Percentiles rank a stretch among this genome's conserved stretches.
These are phyloP conservation scores for Microdochium paspali DNA, from an alignment of 2,329 filamentous ascomycete species.

Conservation along the genomic window DNA sequence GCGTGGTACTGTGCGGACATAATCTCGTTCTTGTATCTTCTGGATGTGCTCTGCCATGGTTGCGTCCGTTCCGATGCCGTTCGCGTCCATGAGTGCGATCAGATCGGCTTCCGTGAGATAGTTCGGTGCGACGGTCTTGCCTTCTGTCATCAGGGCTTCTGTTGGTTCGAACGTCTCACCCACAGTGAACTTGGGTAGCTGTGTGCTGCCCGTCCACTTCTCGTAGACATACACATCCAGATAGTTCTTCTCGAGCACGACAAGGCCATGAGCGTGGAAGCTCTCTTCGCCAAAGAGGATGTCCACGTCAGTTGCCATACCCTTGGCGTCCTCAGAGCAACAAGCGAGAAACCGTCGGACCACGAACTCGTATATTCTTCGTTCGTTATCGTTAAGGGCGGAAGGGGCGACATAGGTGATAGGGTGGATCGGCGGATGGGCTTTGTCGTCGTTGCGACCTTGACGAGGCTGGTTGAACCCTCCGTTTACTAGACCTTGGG, in stretches of 20 bases:
- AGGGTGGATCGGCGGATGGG: conserved; percentile 94
- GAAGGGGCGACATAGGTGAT: conserved; percentile 69
- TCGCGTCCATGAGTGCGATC: conserved; percentile 95
- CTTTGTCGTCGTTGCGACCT: conserved; percentile 88
- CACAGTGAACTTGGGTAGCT: conserved; percentile 68
- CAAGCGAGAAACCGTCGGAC: conserved; percentile 87
- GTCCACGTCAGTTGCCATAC: conserved; percentile 75
- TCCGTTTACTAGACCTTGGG: conserved; percentile 64
- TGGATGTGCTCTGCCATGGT: conserved; percentile 99
- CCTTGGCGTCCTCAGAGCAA: conserved; percentile 88
- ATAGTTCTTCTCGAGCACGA: conserved; percentile 83
- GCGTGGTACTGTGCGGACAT: conserved; percentile 58
- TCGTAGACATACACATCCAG: conserved; percentile 95
- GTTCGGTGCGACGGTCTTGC: conserved; percentile 75
- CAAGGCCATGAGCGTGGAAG: conserved; percentile 75
- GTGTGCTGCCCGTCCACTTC: conserved; percentile 82
- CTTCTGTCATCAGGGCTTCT: conserved; percentile 81
- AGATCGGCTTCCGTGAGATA: conserved; percentile 94
- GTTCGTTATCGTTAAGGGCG: conserved; percentile 57
- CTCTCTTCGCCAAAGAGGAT: conserved; percentile 74
- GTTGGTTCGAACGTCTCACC: conserved; percentile 81
- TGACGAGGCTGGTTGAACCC: conserved; percentile 73
- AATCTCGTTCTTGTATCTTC: conserved; percentile 85
- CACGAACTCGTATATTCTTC: conserved; percentile 84
- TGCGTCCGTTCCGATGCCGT: conserved; percentile 95